Percentiles rank a stretch among this genome's conserved stretches.
phyloP scores from a whole-genome alignment of 2,329 filamentous ascomycete genomes.

The Trichoderma cornu-damae region DNA sequence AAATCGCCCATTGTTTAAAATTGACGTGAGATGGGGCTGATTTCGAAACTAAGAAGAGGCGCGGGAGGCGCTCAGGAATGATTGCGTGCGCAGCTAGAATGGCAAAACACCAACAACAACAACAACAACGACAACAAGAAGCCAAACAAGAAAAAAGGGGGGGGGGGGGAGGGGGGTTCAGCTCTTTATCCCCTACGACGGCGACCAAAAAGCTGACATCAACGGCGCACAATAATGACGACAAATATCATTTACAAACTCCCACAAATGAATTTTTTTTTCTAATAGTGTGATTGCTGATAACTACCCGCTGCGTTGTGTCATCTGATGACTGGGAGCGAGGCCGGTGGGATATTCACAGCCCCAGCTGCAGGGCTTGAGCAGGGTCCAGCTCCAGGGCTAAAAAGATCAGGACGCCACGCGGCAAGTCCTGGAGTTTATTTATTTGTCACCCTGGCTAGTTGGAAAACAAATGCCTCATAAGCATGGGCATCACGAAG shows the following conservation, averaged over 20 bases:
- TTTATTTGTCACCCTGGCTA: neutral
- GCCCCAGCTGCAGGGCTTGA: neutral
- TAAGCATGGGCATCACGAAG: neutral
- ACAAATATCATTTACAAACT: neutral
- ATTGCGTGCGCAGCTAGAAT: neutral
- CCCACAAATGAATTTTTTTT: neutral
- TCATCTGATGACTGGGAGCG: neutral
- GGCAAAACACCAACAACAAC: neutral
- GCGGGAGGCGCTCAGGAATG: neutral
- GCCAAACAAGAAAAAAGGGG: too few species aligned
- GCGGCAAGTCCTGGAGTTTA: neutral
- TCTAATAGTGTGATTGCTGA: neutral
- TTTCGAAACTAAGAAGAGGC: neutral
- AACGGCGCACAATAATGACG: neutral
- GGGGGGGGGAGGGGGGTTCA: neutral
- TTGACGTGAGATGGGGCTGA: neutral
- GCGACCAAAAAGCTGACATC: neutral
- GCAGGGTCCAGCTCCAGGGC: neutral
- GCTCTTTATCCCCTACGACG: neutral
- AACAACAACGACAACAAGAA: too few species aligned
- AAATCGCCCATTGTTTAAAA: neutral
- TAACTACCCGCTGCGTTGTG: neutral
- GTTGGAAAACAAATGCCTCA: conserved; percentile 2
- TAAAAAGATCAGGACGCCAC: neutral
- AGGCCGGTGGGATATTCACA: neutral